Percentiles rank a stretch among this genome's conserved stretches.
Conservation (phyloP, 177 flowering plant species). For the Vitis hybrid region DNA sequence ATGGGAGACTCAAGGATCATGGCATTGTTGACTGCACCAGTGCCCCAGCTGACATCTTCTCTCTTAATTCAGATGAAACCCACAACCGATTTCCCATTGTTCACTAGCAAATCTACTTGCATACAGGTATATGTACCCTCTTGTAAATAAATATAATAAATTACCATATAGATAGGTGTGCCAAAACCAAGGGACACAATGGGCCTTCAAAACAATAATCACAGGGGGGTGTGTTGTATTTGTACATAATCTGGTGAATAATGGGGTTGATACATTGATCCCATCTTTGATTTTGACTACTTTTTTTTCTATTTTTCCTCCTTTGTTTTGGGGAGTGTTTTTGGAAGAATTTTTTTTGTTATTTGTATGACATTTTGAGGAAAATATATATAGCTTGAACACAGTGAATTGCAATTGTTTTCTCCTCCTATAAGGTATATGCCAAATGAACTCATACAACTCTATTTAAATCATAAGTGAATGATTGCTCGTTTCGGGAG, state of each 20-base stretch:
- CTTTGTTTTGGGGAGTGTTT: not conserved
- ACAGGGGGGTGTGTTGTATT: no score
- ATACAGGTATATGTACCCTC: not conserved
- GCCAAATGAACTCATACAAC: no score
- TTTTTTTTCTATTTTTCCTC: not conserved
- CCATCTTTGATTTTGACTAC: not conserved
- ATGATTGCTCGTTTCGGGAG: no score
- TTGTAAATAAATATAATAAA: not conserved
- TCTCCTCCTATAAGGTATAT: no score
- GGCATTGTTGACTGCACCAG: slow-evolving; percentile 20
- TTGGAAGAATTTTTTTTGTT: not conserved
- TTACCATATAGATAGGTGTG: not conserved
- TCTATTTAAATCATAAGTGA: no score
- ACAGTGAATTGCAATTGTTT: not conserved
- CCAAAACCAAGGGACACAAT: not conserved
- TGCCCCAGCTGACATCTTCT: slow-evolving; percentile 40
- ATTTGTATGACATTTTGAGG: not conserved
- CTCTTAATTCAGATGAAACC: slow-evolving; percentile 25
- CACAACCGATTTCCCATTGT: no score
- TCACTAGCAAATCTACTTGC: no score
- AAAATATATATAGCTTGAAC: not conserved
- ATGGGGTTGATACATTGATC: no score
- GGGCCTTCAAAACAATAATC: no score
- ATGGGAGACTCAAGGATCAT: slow-evolving; percentile 9
- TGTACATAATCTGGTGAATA: no score